Conservation (phyloP, 2,329 filamentous ascomycete genomes). For the Diaporthe sp. region DNA sequence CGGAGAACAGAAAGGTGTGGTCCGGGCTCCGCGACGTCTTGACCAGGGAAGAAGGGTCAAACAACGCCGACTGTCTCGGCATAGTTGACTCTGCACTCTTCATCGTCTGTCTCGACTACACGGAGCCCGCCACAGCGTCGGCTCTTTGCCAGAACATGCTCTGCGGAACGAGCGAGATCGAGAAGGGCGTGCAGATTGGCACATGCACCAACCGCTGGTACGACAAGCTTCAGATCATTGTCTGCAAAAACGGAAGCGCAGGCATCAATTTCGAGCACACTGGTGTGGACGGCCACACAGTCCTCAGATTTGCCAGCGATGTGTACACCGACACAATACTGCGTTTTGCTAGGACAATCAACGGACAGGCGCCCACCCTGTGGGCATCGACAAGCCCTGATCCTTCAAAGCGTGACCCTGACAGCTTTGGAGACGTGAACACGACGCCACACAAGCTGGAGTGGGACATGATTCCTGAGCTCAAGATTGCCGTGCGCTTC, state of each 20-base stretch:
- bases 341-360: slow-evolving; percentile 94
- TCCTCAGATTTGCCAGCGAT: slow-evolving; percentile 94
- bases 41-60: slow-evolving; percentile 86
- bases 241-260: slow-evolving; percentile 97
- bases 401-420: slow-evolving; percentile 90
- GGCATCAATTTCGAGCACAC: slow-evolving; percentile 99
- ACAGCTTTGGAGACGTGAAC: slow-evolving; percentile 91
- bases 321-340: slow-evolving; percentile 98
- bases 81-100: slow-evolving; percentile 97
- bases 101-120: slow-evolving; percentile 91
- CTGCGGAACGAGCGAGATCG: slow-evolving; percentile 91
- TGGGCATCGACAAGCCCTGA: slow-evolving; percentile 94
- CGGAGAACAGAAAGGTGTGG: slow-evolving; percentile 97
- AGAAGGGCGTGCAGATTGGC: slow-evolving; percentile 93
- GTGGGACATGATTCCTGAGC: slow-evolving; percentile 96
- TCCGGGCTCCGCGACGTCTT: slow-evolving; percentile 90
- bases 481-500: slow-evolving; percentile 91
- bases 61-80: slow-evolving; percentile 95
- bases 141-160: slow-evolving; percentile 99
- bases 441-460: slow-evolving; percentile 96
- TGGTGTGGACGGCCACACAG: slow-evolving; percentile 96
- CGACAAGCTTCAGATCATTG: slow-evolving; percentile 98
- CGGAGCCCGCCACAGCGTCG: slow-evolving; percentile 83
- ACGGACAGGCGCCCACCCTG: slow-evolving; percentile 89
- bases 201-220: slow-evolving; percentile 99